Conservation (phyloP, 139 green algal species). For the Diplosphaera chodatii region DNA sequence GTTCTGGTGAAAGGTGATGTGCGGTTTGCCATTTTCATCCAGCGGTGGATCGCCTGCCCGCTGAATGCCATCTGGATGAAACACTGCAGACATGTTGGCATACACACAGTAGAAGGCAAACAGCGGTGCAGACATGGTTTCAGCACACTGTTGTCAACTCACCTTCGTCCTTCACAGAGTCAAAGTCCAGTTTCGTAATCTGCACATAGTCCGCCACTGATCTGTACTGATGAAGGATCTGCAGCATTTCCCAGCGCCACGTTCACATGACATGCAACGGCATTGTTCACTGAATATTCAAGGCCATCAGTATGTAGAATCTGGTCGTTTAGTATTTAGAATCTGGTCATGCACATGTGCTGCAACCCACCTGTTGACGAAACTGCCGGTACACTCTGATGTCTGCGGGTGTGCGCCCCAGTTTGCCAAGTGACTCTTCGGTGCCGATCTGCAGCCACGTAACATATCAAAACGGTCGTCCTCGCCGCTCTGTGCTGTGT, state of each 20-base stretch:
- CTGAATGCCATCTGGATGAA: too few species aligned
- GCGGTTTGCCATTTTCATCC: background rate
- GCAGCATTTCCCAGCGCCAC: too few species aligned
- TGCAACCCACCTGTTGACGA: background rate
- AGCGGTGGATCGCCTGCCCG: background rate
- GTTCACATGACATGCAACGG: too few species aligned
- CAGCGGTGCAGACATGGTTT: too few species aligned
- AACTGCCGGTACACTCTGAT: background rate
- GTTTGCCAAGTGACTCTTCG: constrained; percentile 1
- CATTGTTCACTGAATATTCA: too few species aligned
- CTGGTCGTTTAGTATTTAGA: too few species aligned
- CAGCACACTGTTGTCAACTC: too few species aligned
- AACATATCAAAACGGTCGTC: too few species aligned
- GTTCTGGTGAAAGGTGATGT: constrained; percentile 1
- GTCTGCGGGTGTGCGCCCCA: background rate
- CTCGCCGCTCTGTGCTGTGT: too few species aligned
- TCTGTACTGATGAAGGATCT: background rate
- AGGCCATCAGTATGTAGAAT: too few species aligned
- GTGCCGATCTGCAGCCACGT: background rate
- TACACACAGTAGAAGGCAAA: too few species aligned
- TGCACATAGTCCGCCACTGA: background rate
- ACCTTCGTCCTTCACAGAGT: background rate
- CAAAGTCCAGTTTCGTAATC: background rate
- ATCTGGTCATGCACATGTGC: too few species aligned
- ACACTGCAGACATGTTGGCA: background rate